Conservation (phyloP, 176 grass and related monocot genomes). For the Pharus latifolius region DNA sequence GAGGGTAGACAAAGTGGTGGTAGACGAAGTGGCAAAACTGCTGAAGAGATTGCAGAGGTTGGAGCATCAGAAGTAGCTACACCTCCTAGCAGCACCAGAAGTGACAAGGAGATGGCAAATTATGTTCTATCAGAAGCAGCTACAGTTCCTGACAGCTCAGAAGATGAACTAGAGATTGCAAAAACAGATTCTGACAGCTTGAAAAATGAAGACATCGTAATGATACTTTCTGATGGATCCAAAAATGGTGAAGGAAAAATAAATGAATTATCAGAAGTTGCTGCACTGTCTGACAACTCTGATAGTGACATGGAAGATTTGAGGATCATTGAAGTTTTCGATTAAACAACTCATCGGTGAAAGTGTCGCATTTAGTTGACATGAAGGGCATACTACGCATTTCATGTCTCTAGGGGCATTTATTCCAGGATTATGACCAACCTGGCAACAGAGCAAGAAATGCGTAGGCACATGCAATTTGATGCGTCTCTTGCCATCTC, state of each 20-base stretch:
- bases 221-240: neutral
- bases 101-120: neutral
- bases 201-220: neutral
- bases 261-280: neutral
- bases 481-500: neutral
- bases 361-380: neutral
- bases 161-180: neutral
- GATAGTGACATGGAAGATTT: conserved; percentile 18
- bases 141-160: neutral
- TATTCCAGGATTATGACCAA: neutral
- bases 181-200: neutral
- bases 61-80: neutral
- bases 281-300: neutral
- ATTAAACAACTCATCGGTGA: accelerated
- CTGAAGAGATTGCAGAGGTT: neutral
- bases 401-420: too few relatives aligned
- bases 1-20: neutral
- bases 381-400: too few relatives aligned
- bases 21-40: neutral
- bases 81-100: neutral
- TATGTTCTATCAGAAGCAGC: conserved; percentile 20
- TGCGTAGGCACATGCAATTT: neutral
- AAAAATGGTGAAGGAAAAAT: neutral
- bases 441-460: neutral
- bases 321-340: neutral